A percentile compares a stretch with the other conserved stretches of the same genome.
Conservation (phyloP, 345 rosid species). For the Zanthoxylum bungeanum region DNA sequence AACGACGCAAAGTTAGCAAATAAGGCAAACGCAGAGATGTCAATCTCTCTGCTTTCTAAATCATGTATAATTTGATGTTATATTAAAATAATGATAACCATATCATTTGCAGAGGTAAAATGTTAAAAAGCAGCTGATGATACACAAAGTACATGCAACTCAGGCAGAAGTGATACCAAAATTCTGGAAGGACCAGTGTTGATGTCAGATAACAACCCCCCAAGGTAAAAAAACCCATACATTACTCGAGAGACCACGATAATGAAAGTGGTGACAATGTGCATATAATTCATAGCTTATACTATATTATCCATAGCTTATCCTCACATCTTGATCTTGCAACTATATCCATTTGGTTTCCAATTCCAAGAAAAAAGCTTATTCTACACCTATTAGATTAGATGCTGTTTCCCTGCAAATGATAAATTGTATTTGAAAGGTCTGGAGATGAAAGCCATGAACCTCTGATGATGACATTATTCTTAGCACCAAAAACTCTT, state of each 20-base stretch:
- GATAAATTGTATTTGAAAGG: background rate
- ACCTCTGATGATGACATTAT: background rate
- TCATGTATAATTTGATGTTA: background rate
- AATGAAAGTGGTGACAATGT: background rate
- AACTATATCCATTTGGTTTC: background rate
- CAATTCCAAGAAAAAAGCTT: background rate
- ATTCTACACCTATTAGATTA: background rate
- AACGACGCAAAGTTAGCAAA: conserved; percentile 3
- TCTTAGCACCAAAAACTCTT: background rate
- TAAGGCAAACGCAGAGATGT: background rate
- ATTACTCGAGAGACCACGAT: background rate
- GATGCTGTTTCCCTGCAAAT: background rate
- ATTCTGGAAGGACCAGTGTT: too few species aligned
- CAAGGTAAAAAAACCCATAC: background rate
- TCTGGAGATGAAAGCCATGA: background rate
- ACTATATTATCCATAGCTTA: background rate
- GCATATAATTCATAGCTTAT: background rate
- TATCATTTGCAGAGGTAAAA: background rate
- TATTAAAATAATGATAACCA: background rate
- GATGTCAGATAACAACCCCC: too few species aligned
- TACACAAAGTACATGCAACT: background rate
- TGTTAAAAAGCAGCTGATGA: background rate
- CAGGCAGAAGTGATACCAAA: background rate
- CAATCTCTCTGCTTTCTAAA: background rate
- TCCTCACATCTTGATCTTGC: background rate